Base-by-base conservation (phyloP, 352 stramenopile genomes). In the Globisporangium yorkense region DNA sequence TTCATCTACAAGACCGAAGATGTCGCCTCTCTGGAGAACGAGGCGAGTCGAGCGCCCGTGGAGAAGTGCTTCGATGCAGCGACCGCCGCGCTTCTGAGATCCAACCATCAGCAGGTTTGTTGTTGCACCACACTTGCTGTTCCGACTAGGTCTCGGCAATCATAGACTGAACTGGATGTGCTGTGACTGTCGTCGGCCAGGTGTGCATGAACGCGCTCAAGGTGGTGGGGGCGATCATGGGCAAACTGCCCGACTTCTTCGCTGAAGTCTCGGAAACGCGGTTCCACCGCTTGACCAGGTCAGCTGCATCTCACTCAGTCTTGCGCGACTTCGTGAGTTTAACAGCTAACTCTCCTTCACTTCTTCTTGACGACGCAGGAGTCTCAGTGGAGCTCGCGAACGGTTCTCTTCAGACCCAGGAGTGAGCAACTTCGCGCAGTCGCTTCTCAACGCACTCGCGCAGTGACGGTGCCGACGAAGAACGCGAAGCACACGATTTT, bases 141-240 rank as follows among this genome's bases (percentile, higher is more conserved):
- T 35, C 24, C 24, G 24, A 35, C 31, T 35, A 9, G 31, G 5
- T 35, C 31, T 35, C 31, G 12, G 35, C 35, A 12, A 41, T 13
- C 35, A 15, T 15, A 1, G 12, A 41, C 35, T 41, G 35, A 41
- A 18, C 2, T 29, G 33, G 5, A 37, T 49, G 12, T 3, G 0
- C 18, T 45, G 2, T 27, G 24, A 27, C 43, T 29, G 4, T 6
- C 27, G 5, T 50, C 12, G 10, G 10, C 1, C 29, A 80, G 68
- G 65, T 88, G 13, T 69, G 61, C 18, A 74, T 88, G 66, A 81
- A 70, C 49, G 70, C 75, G 0, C 59, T 91, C 6, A 89, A 88
- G 54, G 65, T 89, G 5, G 48, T 84, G 12, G 77, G 73, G 8
- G 77, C 68, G 5, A 51, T 91, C 13, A 69, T 89, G 45, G 69